phyloP scores from a whole-genome alignment of 176 grass and related monocot species.

The Oropetium thomaeum region DNA sequence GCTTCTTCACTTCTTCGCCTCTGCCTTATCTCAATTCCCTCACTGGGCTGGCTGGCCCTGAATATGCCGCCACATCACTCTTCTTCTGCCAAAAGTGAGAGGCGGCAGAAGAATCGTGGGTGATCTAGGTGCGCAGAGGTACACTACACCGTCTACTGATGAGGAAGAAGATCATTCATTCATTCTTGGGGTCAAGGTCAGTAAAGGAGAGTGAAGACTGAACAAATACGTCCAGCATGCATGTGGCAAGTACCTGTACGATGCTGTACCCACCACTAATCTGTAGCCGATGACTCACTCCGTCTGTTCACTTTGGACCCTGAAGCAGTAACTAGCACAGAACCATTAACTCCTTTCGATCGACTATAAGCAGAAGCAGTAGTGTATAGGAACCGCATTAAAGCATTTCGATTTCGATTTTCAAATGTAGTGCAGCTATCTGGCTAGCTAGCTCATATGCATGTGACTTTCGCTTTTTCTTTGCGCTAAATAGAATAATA shows the following conservation, averaged over 20 bases:
- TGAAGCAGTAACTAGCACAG: neutral
- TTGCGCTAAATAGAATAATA: neutral
- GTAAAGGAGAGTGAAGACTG: neutral
- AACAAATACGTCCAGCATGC: neutral
- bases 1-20: neutral
- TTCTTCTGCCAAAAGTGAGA: slow-evolving; percentile 8
- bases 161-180: neutral
- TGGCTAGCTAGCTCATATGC: too few relatives aligned
- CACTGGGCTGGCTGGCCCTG: neutral
- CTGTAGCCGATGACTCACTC: neutral
- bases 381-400: neutral
- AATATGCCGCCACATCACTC: slow-evolving; percentile 3
- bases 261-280: neutral
- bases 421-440: neutral
- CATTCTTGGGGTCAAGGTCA: neutral
- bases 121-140: slow-evolving; percentile 15
- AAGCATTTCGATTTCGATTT: neutral
- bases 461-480: slow-evolving; percentile 1
- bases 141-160: neutral
- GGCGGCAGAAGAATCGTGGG: slow-evolving; percentile 16
- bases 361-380: slow-evolving; percentile 1
- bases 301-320: neutral
- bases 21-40: neutral
- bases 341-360: neutral
- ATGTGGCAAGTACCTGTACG: neutral